Evolutionary conservation across 2,329 filamentous ascomycete species (phyloP).

Genomic region (Alternaria sp.): DNA sequence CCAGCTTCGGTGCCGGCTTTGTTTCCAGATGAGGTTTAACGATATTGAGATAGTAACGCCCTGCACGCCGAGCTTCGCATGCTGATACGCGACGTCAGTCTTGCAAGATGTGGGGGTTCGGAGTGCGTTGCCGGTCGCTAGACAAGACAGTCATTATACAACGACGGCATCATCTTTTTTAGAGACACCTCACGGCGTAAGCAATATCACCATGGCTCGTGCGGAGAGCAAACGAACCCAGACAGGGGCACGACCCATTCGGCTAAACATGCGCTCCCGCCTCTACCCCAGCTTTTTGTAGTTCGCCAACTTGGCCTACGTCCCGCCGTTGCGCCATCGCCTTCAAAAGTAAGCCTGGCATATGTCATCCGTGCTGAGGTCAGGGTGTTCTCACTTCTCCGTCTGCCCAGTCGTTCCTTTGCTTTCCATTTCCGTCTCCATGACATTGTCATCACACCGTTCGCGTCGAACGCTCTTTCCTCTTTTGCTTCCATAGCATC

Average conservation of each 20-base stretch:
- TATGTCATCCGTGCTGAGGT: constrained; percentile 1
- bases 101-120: constrained; percentile 10
- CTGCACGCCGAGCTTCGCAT: constrained; percentile 1
- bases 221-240: background rate
- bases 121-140: constrained; percentile 20
- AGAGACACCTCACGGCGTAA: background rate
- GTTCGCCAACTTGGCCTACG: constrained; percentile 6
- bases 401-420: background rate
- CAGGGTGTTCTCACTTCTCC: background rate
- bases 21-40: constrained; percentile 36
- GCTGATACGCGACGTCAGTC: background rate
- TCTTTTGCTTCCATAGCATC: background rate
- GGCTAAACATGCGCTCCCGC: constrained; percentile 10
- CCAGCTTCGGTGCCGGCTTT: constrained; percentile 29
- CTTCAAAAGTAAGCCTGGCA: constrained; percentile 6
- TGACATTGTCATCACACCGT: background rate
- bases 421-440: background rate
- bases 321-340: constrained; percentile 12
- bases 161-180: background rate
- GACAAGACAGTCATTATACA: constrained; percentile 4
- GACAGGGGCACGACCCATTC: constrained; percentile 4
- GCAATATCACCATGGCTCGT: background rate
- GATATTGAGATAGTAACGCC: constrained; percentile 11
- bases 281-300: constrained; percentile 15
- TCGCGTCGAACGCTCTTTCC: background rate